Conservation (phyloP, 495 filamentous ascomycete species). For the Penicillium chermesinum region DNA sequence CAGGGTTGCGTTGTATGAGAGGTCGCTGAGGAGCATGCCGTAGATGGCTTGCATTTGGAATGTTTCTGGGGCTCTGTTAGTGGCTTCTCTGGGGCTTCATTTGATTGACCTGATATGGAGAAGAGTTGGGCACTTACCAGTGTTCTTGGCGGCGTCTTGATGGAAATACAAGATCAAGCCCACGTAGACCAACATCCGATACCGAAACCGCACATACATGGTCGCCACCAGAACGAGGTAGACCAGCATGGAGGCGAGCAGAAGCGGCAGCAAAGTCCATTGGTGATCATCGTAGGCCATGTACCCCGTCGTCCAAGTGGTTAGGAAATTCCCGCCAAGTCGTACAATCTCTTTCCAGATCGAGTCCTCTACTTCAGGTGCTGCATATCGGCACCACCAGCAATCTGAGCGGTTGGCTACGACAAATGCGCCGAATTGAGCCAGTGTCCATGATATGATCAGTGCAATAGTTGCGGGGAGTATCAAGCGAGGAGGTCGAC, state of each 20-base stretch:
- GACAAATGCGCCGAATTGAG: conserved; percentile 56
- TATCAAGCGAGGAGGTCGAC: conserved; percentile 58
- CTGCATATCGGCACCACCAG: conserved; percentile 56
- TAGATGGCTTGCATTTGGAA: conserved; percentile 58
- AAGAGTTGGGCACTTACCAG: conserved; percentile 34
- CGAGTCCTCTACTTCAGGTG: conserved; percentile 40
- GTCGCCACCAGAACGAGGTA: conserved; percentile 55
- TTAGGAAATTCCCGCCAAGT: conserved; percentile 48
- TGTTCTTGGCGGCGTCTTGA: conserved; percentile 32
- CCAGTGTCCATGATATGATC: conserved; percentile 53
- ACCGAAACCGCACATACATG: conserved; percentile 51
- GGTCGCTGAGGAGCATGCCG: conserved; percentile 59
- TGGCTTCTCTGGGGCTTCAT: background rate
- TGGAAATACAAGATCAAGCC: conserved; percentile 52
- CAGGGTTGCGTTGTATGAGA: conserved; percentile 25
- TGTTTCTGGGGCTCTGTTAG: conserved; percentile 24
- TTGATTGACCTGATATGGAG: background rate
- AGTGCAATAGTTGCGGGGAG: conserved; percentile 58
- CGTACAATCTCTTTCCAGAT: conserved; percentile 35
- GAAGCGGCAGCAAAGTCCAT: conserved; percentile 59
- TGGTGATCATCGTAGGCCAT: conserved; percentile 63
- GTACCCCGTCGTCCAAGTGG: conserved; percentile 54
- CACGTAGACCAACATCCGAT: conserved; percentile 51
- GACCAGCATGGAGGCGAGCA: conserved; percentile 58
- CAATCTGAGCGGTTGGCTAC: conserved; percentile 54